phyloP scores from a whole-genome alignment of 768 basidiomycete genomes.

The Inosperma sp. region DNA sequence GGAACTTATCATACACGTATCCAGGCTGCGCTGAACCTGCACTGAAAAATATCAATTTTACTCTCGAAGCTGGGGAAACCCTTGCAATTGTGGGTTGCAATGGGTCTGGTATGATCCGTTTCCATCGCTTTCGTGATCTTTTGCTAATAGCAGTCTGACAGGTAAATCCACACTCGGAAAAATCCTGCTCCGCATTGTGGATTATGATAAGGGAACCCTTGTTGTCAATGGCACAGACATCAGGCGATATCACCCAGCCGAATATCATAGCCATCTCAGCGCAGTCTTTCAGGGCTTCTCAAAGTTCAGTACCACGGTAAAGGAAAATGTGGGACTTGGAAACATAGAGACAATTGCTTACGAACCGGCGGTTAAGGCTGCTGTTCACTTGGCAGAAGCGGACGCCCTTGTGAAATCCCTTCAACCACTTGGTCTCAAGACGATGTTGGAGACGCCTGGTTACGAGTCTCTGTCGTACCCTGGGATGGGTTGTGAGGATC shows the following conservation, averaged over 20 bases:
- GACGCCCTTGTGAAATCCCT: constrained; percentile 59
- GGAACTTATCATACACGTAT: constrained; percentile 64
- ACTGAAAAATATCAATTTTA: constrained; percentile 63
- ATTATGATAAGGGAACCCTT: too few relatives aligned
- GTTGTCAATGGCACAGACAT: too few relatives aligned
- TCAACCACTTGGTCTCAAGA: constrained; percentile 68
- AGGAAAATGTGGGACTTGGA: constrained; percentile 85
- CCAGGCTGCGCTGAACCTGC: constrained; percentile 67
- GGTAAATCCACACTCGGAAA: constrained; percentile 87
- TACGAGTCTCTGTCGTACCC: too few relatives aligned
- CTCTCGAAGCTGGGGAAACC: constrained; percentile 67
- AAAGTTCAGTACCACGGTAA: constrained; percentile 70
- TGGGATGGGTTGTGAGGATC: too few relatives aligned
- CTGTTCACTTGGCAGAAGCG: constrained; percentile 68
- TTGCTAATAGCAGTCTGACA: constrained; percentile 27
- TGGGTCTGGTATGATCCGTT: too few relatives aligned
- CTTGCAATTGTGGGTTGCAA: constrained; percentile 87
- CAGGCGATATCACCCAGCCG: too few relatives aligned
- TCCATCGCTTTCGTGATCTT: constrained; percentile 26
- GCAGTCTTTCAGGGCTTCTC: too few relatives aligned
- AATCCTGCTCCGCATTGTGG: too few relatives aligned
- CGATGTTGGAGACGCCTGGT: too few relatives aligned
- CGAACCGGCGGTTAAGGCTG: constrained; percentile 51
- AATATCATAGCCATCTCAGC: too few relatives aligned
- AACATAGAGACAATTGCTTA: constrained; percentile 58